Conservation (phyloP, 1,284 basidiomycete genomes). For the Cryptococcus sp. region DNA sequence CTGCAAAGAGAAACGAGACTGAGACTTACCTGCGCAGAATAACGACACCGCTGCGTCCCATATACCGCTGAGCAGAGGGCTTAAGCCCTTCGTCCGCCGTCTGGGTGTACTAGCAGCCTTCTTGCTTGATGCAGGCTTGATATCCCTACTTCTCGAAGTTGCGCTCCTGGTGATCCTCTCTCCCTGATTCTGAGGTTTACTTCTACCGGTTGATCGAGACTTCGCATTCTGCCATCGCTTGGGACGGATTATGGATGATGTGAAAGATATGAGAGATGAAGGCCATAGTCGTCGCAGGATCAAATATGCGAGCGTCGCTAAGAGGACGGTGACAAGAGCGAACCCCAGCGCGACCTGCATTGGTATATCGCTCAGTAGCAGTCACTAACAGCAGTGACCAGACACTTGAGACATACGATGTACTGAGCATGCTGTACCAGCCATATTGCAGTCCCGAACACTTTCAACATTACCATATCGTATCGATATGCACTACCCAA, state of each 20-base stretch:
- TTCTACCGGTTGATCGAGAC: neutral
- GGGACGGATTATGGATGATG: neutral
- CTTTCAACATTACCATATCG: neutral
- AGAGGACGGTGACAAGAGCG: conserved; percentile 5
- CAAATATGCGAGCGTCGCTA: conserved; percentile 10
- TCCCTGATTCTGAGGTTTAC: neutral
- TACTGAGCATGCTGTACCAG: conserved; percentile 11
- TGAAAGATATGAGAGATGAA: conserved; percentile 1
- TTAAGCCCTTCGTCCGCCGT: neutral
- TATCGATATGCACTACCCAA: neutral
- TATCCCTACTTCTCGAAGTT: neutral
- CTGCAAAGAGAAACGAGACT: neutral
- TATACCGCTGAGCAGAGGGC: neutral
- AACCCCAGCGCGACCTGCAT: conserved; percentile 13
- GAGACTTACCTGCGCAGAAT: neutral
- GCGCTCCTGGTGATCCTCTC: neutral
- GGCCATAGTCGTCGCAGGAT: conserved; percentile 11
- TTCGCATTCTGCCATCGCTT: neutral
- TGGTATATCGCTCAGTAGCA: neutral
- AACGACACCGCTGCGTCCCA: neutral
- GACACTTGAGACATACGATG: conserved; percentile 1
- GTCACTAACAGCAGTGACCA: neutral
- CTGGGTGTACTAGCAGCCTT: neutral
- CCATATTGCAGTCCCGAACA: conserved; percentile 1
- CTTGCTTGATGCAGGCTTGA: neutral